Base-by-base conservation (phyloP, 2,329 filamentous ascomycete genomes). In the Trichoderma semiorbis region DNA sequence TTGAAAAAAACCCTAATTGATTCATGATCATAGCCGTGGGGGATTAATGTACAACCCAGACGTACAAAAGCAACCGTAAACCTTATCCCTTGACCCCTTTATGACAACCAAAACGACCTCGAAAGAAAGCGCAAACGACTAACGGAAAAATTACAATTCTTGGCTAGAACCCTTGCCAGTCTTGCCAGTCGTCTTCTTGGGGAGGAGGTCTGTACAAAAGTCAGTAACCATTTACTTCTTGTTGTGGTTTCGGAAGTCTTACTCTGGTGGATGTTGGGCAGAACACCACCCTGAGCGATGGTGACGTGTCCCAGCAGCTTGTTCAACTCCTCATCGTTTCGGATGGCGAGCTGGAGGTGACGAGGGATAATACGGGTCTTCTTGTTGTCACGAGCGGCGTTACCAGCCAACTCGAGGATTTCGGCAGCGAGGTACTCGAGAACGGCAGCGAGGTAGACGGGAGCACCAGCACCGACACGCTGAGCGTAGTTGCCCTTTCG, bases 311-410 rank as follows among this genome's bases (percentile, higher is more conserved):
- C 95, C 76, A 97, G 89, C 75, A 97, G 92, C 90, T 97, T 98
- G 93, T 98, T 98, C 93, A 98, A 85, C 87, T 99, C 96, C 90
- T 98, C 95, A 85, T 98, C 95, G 87, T 98, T 98, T 81, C 96
- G 92, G 88, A 99, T 99, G 85, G 96, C 96, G 79, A 99, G 94
- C 88, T 99, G 96, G 62, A 99, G 91, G 86, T 99, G 96, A 85
- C 96, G 94, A 76, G 96, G 96, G 74, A 98, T 99, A 87, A 99
- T 99, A 92, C 96, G 95, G 76, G 95, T 99, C 93, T 98, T 98
- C 93, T 99, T 99, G 92, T 98, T 98, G 88, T 99, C 96, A 79
- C 96, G 95, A 75, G 96, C 96, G 80, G 96, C 96, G 85, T 99
- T 99, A 79, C 96, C 96, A 84, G 96, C 96, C 86, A 99, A 87